Base-by-base conservation (phyloP, 768 basidiomycete genomes). In the Kwoniella pini region DNA sequence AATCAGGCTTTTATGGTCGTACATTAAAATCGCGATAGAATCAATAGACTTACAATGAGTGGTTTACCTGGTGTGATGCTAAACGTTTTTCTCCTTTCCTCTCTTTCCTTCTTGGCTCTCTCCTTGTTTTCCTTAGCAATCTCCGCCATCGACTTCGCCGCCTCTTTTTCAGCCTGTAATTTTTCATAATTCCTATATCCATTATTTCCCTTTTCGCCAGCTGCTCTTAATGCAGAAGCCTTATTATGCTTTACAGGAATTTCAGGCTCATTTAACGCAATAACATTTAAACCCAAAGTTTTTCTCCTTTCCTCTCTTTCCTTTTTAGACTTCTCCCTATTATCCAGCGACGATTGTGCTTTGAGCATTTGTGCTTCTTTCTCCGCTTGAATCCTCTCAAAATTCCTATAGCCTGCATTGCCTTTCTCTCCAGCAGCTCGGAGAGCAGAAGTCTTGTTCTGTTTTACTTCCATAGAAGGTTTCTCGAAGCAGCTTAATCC, bases 51-150 rank as follows among this genome's bases (percentile, higher is more conserved):
- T 22, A 71, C 70, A 22, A 71, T 71, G 3, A 27, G 22, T 13
- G 70, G 70, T 22, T 60, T 64, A 38, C 67, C 42, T 4, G 64
- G 67, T 21, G 22, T 31, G 7, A 64, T 31, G 1, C 57, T 56
- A 11, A 71, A 62, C 45, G 64, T 67, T 19, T 58, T 59, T 44
- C 49, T 24, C 45, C 57, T 42, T 36, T 59, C 49, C 36, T 51
- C 26, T 15, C 31, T 26, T 19, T 53, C 57, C 55, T 54, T 62
- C 21, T 30, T 49, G 3, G 28, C 56, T 19, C 24, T 49, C 31
- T 68, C 64, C 30, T 60, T 60, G 17, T 58, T 50, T 11, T 28
- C 56, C 17, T 39, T 51, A 0, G 59, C 63, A 38, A 51, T 54
- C 45, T 62, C 27, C 22, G 44, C 54, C 28, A 26, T 55, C 22